phyloP scores from a whole-genome alignment of 371 early-diverging fungal species.

The Rhizopus stolonifer region DNA sequence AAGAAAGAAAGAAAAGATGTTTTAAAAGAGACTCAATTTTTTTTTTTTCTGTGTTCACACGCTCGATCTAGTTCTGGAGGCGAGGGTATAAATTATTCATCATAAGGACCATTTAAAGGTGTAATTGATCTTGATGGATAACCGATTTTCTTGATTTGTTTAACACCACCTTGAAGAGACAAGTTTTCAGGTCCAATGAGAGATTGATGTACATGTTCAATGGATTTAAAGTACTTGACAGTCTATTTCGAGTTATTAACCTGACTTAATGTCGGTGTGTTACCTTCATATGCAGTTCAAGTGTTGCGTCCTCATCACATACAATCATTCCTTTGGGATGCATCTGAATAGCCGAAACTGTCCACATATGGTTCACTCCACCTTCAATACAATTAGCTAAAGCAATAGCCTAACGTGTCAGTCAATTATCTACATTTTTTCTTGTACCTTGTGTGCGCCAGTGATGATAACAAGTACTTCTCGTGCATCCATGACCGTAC shows the following conservation, averaged over 20 bases:
- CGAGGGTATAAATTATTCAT: too few species aligned
- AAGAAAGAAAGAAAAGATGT: too few species aligned
- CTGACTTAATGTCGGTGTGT: slow-evolving; percentile 8
- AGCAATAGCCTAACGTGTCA: slow-evolving; percentile 59
- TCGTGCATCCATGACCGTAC: slow-evolving; percentile 84
- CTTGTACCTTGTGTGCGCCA: slow-evolving; percentile 88
- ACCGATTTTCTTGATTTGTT: slow-evolving; percentile 21
- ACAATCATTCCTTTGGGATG: slow-evolving; percentile 83
- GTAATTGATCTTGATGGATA: slow-evolving; percentile 24
- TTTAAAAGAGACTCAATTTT: too few species aligned
- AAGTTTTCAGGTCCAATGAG: slow-evolving; percentile 81
- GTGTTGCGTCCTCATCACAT: slow-evolving; percentile 87
- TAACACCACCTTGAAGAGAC: slow-evolving; percentile 66
- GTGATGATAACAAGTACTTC: slow-evolving; percentile 86
- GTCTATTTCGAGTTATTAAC: too few species aligned
- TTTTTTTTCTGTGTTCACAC: too few species aligned
- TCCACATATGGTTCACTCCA: slow-evolving; percentile 88
- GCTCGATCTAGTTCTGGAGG: too few species aligned
- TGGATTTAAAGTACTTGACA: slow-evolving; percentile 88
- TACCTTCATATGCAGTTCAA: slow-evolving; percentile 81
- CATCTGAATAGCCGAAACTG: slow-evolving; percentile 82
- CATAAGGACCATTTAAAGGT: slow-evolving; percentile 31
- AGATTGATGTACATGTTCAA: slow-evolving; percentile 84
- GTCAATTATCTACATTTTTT: slow-evolving; percentile 21
- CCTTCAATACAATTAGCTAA: slow-evolving; percentile 84